Percentiles rank a stretch among this genome's conserved stretches.
Conservation (phyloP, 306 rosid genomes). For the Castanea crenata region DNA sequence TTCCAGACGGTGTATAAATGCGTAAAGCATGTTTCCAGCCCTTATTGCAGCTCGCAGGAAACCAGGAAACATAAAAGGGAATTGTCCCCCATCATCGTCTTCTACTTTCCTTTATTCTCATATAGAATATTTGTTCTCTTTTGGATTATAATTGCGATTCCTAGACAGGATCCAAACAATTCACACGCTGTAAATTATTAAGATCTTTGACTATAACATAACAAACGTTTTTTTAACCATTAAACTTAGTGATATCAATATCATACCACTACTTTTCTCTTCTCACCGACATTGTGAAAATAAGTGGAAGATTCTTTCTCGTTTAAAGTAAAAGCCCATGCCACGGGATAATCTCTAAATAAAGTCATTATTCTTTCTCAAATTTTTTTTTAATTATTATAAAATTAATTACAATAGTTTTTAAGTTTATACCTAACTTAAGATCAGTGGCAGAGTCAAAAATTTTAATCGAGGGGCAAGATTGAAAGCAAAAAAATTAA, state of each 20-base stretch:
- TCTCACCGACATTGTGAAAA: not conserved
- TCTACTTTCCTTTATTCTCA: slow-evolving; percentile 28
- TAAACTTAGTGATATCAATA: not conserved
- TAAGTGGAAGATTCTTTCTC: no score
- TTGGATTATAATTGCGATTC: slow-evolving; percentile 36
- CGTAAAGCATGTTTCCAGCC: slow-evolving; percentile 39
- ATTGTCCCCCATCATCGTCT: slow-evolving; percentile 21
- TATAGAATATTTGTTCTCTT: slow-evolving; percentile 18
- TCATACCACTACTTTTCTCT: not conserved
- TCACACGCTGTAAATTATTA: slow-evolving; percentile 37
- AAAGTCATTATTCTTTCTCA: no score
- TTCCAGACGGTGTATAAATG: slow-evolving; percentile 5
- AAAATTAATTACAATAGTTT: no score
- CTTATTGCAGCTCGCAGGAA: slow-evolving; percentile 62
- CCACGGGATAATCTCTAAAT: no score
- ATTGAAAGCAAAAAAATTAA: no score
- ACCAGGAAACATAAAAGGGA: slow-evolving; percentile 56
- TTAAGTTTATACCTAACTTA: no score
- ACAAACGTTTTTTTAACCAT: not conserved
- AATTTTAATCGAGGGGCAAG: no score
- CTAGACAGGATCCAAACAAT: slow-evolving; percentile 55
- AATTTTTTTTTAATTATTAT: no score
- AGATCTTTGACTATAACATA: slow-evolving; percentile 21
- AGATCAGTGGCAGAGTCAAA: no score
- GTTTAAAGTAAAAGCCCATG: no score